These are phyloP conservation scores for Tetracladium setigerum DNA, from an alignment of 495 filamentous ascomycete genomes.

Conservation along the genomic window DNA sequence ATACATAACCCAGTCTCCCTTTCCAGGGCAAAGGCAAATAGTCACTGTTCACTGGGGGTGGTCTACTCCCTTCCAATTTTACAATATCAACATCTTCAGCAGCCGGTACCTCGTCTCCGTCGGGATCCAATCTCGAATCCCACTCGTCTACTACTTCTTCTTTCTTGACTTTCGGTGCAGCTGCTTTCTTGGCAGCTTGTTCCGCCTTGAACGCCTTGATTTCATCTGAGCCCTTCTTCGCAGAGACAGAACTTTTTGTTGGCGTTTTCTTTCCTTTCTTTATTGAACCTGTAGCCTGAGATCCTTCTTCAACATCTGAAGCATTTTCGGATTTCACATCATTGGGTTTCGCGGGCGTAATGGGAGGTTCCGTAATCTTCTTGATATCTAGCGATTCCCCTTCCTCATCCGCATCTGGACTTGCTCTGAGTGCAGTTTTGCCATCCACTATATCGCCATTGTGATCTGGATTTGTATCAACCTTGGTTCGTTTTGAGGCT, in stretches of 20 bases:
- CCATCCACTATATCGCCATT: slow-evolving; percentile 35
- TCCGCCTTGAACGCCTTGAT: slow-evolving; percentile 28
- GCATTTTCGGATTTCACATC: background rate
- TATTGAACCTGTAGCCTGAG: background rate
- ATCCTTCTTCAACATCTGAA: background rate
- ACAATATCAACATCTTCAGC: slow-evolving; percentile 24
- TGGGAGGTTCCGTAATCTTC: slow-evolving; percentile 8
- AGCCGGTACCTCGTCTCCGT: slow-evolving; percentile 31
- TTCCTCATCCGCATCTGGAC: slow-evolving; percentile 32
- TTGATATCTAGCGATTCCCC: slow-evolving; percentile 25
- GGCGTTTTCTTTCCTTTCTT: slow-evolving; percentile 19
- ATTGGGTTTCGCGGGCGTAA: slow-evolving; percentile 2
- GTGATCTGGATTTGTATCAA: slow-evolving; percentile 31
- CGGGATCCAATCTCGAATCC: slow-evolving; percentile 22
- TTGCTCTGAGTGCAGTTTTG: slow-evolving; percentile 33
- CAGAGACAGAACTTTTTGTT: slow-evolving; percentile 38
- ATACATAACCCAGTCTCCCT: slow-evolving; percentile 83
- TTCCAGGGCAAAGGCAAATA: slow-evolving; percentile 91
- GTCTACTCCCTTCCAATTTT: slow-evolving; percentile 14
- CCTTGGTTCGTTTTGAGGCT: slow-evolving; percentile 10
- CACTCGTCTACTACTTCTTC: slow-evolving; percentile 14
- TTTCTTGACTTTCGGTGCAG: slow-evolving; percentile 11
- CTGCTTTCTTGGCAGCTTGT: slow-evolving; percentile 20
- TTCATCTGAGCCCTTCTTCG: slow-evolving; percentile 25
- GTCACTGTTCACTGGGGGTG: slow-evolving; percentile 76